These are phyloP conservation scores for Phytophthora ohioensis DNA, from an alignment of 352 stramenopile genomes.

Conservation along the genomic window DNA sequence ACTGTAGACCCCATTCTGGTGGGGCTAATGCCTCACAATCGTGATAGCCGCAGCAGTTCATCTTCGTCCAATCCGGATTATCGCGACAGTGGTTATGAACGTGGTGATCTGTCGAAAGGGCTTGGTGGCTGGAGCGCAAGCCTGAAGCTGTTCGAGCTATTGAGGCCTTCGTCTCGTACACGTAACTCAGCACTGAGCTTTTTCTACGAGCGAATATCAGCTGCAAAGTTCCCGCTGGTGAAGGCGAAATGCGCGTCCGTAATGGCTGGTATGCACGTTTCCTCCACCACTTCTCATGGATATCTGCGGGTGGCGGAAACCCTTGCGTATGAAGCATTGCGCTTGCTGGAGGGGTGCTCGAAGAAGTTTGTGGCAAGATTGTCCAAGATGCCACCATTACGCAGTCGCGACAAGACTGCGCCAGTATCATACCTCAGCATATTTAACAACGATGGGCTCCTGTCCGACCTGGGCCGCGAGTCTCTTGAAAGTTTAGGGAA, in stretches of 20 bases:
- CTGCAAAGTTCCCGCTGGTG: conserved; percentile 57
- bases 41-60: conserved; percentile 50
- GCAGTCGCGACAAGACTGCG: conserved; percentile 20
- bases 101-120: conserved; percentile 48
- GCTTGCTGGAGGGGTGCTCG: conserved; percentile 72
- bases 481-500: conserved; percentile 77
- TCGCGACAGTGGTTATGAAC: conserved; percentile 46
- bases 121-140: conserved; percentile 58
- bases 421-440: conserved; percentile 55
- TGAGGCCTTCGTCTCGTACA: conserved; percentile 54
- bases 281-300: conserved; percentile 45
- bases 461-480: conserved; percentile 78
- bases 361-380: conserved; percentile 31
- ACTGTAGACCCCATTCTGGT: conserved; percentile 60
- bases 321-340: conserved; percentile 78
- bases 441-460: conserved; percentile 81
- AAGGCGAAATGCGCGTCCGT: conserved; percentile 81
- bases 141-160: conserved; percentile 53
- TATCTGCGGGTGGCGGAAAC: conserved; percentile 72
- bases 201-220: conserved; percentile 68
- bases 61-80: conserved; percentile 46
- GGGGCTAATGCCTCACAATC: conserved; percentile 43
- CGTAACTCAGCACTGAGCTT: conserved; percentile 56
- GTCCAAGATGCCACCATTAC: conserved; percentile 30
- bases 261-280: conserved; percentile 66